Base-by-base conservation (phyloP, 164 flowering plant genomes). In the Kingdonia uniflora region DNA sequence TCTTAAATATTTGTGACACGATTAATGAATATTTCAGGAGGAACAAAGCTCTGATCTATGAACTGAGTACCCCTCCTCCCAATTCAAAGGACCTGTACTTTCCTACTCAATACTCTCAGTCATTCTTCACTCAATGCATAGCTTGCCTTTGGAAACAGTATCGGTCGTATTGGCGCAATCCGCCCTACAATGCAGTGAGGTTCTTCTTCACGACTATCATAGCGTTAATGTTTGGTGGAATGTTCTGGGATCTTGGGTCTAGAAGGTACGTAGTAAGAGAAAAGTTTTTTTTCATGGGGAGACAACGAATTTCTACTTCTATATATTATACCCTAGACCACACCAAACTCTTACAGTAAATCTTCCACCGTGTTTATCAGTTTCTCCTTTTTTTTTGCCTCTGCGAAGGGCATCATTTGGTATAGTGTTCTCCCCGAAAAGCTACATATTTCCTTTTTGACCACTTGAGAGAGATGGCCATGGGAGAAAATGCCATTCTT, bases 111-210 rank as follows among this genome's bases (percentile, higher is more conserved):
- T 75, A 69, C 37, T 68, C 82, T 1, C 80, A 74, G 29, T 51
- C 85, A 1, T 73, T 74, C 61, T 14, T 63, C 58, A 61, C 48
- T 5, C 85, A 77, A 35, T 80, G 78, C 63, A 11, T 57, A 10
- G 82, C 80, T 11, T 77, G 85, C 72, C 58, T 80, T 13, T 80
- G 78, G 78, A 80, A 80, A 58, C 80, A 71, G 44, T 63, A 63
- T 39, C 33, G 45, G 68, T 72, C 81, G 16, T 77, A 77, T 46
- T 77, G 81, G 85, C 69, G 79, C 4, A 80, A 77, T 44, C 76
- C 82, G 16, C 61, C 65, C 19, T 80, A 77, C 56, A 77, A 71
- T 29, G 78, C 80, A 14, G 74, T 75, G 21, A 61, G 85, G 52
- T 54, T 73, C 54, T 55, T 77, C 22, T 77, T 75, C 64, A 80